Base-by-base conservation (phyloP, 495 filamentous ascomycete species). In the Daldinia childiae region DNA sequence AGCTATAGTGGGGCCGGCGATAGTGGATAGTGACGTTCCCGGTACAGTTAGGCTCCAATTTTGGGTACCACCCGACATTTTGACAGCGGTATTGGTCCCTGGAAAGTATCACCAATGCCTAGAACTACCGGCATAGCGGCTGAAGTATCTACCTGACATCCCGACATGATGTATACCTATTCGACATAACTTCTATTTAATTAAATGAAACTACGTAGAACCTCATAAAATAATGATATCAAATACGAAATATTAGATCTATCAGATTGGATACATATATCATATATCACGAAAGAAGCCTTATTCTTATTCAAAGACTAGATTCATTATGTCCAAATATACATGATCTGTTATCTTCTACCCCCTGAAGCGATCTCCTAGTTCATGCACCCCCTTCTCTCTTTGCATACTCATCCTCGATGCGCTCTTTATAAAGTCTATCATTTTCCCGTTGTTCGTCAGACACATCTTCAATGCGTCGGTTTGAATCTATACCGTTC, bases 351-450 rank as follows among this genome's bases (percentile, higher is more conserved):
- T n/a, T n/a, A 9, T 30, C 11, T 48, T 29, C 29, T 21, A 15
- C 27, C 36, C 45, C 29, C 39, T 32, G 0, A 15, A 41, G n/a
- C 24, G 11, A 61, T 27, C 24, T 12, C 38, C 14, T 15, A 24
- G 3, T 60, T 63, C 74, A 92, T 30, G 90, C 88, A 41, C 90
- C 90, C 0, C 90, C 90, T 70, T 92, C 90, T 54, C 90, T 78
- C 83, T 92, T 92, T n/a, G 90, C 90, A 76, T 93, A 92, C 78
- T 93, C 90, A 43, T 92, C 90, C 82, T 91, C 89, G 68, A 91
- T 92, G n/a, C 85, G 80, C 80, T 92, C 90, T 74, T 90, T 87
- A 58, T 92, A 93, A 15, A 86, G 63, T 26, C 81, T 81, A 65
- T 90, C 89, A 2, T 87, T 89, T 73, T 88, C 87, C 24, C 64